phyloP scores from a whole-genome alignment of 1,284 basidiomycete species.

The Fomitiporia mediterranea region DNA sequence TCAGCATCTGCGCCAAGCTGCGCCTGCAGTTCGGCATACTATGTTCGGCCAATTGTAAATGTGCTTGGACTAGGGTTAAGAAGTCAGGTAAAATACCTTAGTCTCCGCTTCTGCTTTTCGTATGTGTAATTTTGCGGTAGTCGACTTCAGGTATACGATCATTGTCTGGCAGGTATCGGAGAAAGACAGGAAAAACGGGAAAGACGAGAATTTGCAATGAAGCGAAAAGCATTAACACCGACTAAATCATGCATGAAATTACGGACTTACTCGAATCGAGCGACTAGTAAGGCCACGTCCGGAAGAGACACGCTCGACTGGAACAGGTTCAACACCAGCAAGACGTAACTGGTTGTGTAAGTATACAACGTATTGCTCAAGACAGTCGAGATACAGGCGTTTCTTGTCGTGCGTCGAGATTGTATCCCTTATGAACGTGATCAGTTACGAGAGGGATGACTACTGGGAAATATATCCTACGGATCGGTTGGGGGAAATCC shows the following conservation, averaged over 20 bases:
- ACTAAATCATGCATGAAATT: neutral
- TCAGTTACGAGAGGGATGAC: neutral
- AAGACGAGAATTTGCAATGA: neutral
- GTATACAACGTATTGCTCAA: constrained; percentile 64
- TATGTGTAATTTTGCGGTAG: constrained; percentile 3
- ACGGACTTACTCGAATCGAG: constrained; percentile 42
- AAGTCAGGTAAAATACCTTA: constrained; percentile 5
- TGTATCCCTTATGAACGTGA: constrained; percentile 40
- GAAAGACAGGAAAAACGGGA: neutral
- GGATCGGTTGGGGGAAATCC: constrained; percentile 55
- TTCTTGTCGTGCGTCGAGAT: constrained; percentile 76
- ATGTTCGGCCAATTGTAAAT: neutral
- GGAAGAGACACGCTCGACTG: constrained; percentile 48
- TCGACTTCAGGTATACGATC: constrained; percentile 14
- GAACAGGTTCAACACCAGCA: constrained; percentile 42
- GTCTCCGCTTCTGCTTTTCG: constrained; percentile 10
- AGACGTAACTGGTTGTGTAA: constrained; percentile 56
- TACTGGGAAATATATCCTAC: constrained; percentile 35
- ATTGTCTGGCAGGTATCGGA: constrained; percentile 9
- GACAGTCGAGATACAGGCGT: constrained; percentile 61
- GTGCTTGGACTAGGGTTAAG: neutral
- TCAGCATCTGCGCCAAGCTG: constrained; percentile 9
- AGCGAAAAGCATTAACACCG: neutral
- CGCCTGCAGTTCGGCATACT: constrained; percentile 6
- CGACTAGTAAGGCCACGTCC: constrained; percentile 56